Evolutionary conservation across 352 stramenopile species (phyloP), one percentile per base, ranked within the genome.

Genomic region (Phytophthora nicotianae): DNA sequence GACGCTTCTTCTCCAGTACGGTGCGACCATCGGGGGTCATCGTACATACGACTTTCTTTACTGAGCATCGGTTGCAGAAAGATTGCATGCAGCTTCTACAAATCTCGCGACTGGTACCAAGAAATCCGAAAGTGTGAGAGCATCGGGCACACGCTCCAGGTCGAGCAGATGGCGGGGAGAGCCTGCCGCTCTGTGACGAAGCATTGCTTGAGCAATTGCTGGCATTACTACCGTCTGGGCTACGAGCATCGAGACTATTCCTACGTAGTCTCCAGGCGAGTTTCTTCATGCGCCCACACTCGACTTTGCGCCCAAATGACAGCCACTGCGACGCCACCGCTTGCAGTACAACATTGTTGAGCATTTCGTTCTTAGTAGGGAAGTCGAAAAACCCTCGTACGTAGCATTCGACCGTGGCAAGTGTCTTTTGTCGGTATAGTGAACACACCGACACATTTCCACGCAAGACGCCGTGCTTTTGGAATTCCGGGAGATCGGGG

Each of bases 271-370:
- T 64, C 74, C 62, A 80, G n/a, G 62, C 60, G 7, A 84, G 59
- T 35, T 81, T 84, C 50, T 81, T 81, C 72, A 78, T 78, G 8
- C 58, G 54, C 0, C 58, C 64, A 49, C 67, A 79, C 33, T 81
- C 55, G 10, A 50, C 32, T 29, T 66, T 67, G 8, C 57, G 65
- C 5, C 58, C 43, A 24, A 79, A 70, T 0, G 68, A 72, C 8
- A 62, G 16, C 37, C 70, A 70, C 16, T 75, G 64, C n/a, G 66
- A 56, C 1, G 70, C 50, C 4, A 76, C 29, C 0, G 70, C 32
- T 32, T 74, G 58, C 2, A 76, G 41, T 2, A 58, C 56, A 8
- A 79, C 43, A 14, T 51, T 71, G 43, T 70, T 72, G 14, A 75
- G 16, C 59, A 80, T 62, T 4, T 67, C 61, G 17, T 60, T 66